Conservation (phyloP, 2,329 filamentous ascomycete genomes). For the Xylariaceae sp. region DNA sequence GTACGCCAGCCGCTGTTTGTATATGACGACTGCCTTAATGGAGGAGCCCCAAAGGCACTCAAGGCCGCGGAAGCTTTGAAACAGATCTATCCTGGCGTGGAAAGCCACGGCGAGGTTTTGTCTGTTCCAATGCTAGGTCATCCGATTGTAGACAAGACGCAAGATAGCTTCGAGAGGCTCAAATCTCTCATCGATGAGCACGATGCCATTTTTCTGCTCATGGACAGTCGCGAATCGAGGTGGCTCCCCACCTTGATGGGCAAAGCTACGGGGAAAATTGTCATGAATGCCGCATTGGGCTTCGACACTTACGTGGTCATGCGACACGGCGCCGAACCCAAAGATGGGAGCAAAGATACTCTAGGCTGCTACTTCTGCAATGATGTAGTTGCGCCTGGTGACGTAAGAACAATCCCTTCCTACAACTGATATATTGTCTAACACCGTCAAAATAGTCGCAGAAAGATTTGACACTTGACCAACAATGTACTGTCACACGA, state of each 20-base stretch:
- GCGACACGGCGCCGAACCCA: slow-evolving; percentile 74
- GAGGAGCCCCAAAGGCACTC: slow-evolving; percentile 78
- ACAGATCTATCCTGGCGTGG: slow-evolving; percentile 87
- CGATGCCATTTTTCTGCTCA: slow-evolving; percentile 91
- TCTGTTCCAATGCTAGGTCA: slow-evolving; percentile 96
- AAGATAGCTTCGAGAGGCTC: slow-evolving; percentile 71
- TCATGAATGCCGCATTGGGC: slow-evolving; percentile 92
- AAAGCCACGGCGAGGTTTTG: slow-evolving; percentile 73
- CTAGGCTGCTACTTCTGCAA: slow-evolving; percentile 98
- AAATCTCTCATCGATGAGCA: slow-evolving; percentile 74
- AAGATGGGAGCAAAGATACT: slow-evolving; percentile 55
- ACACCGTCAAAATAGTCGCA: slow-evolving; percentile 60
- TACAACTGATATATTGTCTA: background rate
- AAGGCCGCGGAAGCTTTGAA: slow-evolving; percentile 75
- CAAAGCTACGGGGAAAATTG: slow-evolving; percentile 87
- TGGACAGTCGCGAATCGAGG: slow-evolving; percentile 91
- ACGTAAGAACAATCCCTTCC: slow-evolving; percentile 57
- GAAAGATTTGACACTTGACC: slow-evolving; percentile 91
- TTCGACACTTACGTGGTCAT: slow-evolving; percentile 98
- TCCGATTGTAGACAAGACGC: slow-evolving; percentile 71
- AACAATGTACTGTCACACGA: slow-evolving; percentile 95
- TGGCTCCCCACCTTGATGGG: slow-evolving; percentile 97
- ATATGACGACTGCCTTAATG: slow-evolving; percentile 82
- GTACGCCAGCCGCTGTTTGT: slow-evolving; percentile 90
- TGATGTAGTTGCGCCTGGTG: slow-evolving; percentile 88